Conservation (phyloP, 148 eudicot species). For the Nyssa sinensis region DNA sequence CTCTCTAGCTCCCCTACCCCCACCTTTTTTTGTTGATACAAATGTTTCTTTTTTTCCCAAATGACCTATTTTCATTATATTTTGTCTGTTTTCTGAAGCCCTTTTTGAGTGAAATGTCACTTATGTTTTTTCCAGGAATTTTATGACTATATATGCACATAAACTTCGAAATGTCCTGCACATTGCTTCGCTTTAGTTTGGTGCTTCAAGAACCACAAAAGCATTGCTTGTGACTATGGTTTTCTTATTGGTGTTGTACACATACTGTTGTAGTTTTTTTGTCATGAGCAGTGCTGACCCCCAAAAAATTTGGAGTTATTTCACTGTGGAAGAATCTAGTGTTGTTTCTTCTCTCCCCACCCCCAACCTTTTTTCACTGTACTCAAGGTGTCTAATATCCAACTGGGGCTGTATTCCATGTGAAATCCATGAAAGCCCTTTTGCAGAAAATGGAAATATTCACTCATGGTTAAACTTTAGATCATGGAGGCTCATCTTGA, state of each 20-base stretch:
- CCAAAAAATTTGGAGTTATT: no score
- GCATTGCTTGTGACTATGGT: not conserved
- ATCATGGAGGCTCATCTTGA: not conserved
- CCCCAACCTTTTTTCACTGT: not conserved
- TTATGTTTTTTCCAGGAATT: not conserved
- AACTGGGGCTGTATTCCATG: not conserved
- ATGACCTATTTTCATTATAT: not conserved
- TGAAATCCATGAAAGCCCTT: not conserved
- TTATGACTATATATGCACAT: no score
- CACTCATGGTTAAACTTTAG: not conserved
- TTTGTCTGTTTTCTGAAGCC: not conserved
- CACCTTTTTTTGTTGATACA: not conserved
- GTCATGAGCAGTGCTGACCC: not conserved
- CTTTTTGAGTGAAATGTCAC: no score
- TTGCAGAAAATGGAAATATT: not conserved
- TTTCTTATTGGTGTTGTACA: not conserved
- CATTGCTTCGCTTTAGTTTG: not conserved
- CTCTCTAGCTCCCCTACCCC: not conserved
- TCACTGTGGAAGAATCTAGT: not conserved
- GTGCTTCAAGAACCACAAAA: no score
- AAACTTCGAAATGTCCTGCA: not conserved
- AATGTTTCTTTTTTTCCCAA: no score
- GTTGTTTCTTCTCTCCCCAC: not conserved
- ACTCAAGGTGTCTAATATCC: no score
- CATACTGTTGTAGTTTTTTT: not conserved